Percentiles rank a stretch among this genome's conserved stretches.
Evolutionary conservation across 2,329 filamentous ascomycete genomes (phyloP).

Genomic region (Metarhizium guizhouense): DNA sequence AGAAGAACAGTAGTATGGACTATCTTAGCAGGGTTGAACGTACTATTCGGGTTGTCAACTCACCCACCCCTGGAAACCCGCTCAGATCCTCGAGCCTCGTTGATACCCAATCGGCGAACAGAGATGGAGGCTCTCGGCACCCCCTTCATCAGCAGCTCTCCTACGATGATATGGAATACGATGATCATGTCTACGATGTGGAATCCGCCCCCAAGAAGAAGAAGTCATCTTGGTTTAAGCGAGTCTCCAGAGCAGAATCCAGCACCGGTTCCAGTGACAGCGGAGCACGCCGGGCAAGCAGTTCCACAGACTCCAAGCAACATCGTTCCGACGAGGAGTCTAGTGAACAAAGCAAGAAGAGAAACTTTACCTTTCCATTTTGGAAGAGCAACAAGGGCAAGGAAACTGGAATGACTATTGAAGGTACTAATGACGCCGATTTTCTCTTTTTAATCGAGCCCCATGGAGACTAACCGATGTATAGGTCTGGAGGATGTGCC

Average conservation of each 20-base stretch:
- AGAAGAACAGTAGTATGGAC: slow-evolving; percentile 29
- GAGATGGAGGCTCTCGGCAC: slow-evolving; percentile 13
- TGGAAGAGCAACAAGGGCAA: slow-evolving; percentile 42
- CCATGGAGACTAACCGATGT: neutral
- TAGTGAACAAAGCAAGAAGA: slow-evolving; percentile 34
- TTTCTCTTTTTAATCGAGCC: neutral
- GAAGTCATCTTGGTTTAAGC: slow-evolving; percentile 43
- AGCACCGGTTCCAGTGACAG: slow-evolving; percentile 5
- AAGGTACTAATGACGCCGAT: slow-evolving; percentile 22
- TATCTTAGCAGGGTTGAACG: slow-evolving; percentile 38
- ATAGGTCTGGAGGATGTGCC: neutral
- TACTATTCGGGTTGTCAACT: slow-evolving; percentile 47
- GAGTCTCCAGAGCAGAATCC: slow-evolving; percentile 30
- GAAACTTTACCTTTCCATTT: slow-evolving; percentile 44
- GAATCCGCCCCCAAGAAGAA: slow-evolving; percentile 29
- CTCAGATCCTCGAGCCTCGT: slow-evolving; percentile 28
- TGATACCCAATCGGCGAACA: slow-evolving; percentile 31
- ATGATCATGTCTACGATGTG: slow-evolving; percentile 11
- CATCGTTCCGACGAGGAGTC: slow-evolving; percentile 11
- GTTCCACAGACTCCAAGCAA: slow-evolving; percentile 8
- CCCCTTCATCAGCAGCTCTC: slow-evolving; percentile 11
- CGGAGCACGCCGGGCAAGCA: slow-evolving; percentile 1
- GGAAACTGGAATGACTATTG: slow-evolving; percentile 34
- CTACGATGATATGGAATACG: slow-evolving; percentile 9
- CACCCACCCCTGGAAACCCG: slow-evolving; percentile 29